Base-by-base conservation (phyloP, 805 yeast species). In the Saccharomycopsis synnaedendra region DNA sequence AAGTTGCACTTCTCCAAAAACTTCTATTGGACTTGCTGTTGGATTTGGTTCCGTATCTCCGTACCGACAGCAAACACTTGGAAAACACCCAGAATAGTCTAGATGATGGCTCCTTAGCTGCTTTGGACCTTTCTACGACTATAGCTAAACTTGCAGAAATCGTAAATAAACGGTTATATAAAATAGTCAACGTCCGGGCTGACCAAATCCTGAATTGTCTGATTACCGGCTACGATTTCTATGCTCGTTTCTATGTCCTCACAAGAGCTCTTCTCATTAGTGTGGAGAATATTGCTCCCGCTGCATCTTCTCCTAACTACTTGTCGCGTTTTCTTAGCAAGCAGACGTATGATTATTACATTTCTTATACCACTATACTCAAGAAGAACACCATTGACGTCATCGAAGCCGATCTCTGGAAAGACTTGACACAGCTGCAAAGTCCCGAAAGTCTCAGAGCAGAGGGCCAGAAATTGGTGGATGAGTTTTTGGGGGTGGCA, bases 1-100 rank as follows among this genome's bases (percentile, higher is more conserved):
- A 95, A 49, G 66, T 89, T 32, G 77, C 85, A 1, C 66, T 76
- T 5, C 96, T 88, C 50, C 95, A 88, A 59, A 88, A 87, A 60
- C 56, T 85, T 4, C 62, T 90, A 32, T 68, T 93, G 9, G 93
- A 86, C 54, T 59, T 84, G 46, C 80, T 94, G 0, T 63, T 82
- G 32, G 74, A 71, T 44, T 66, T 71, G 57, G 43, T 66, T 3
- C 61, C 55, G 8, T 56, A 65, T 32, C 45, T 63, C n/a, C 47
- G 54, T 4, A 59, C 60, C 44, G 62, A 44, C 10, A 41, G 37
- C 35, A 32, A 37, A 28, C 39, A 36, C 9, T 27, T 35, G n/a
- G 28, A 19, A 19, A n/a, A 8, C 11, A 48, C 29, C 29, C 34
- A 46, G 49, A 19, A 39, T 48, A 10, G 32, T 48, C 27, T 57